Evolutionary conservation across 2,329 filamentous ascomycete species (phyloP).

Genomic region (Arthrobotrys conoides): DNA sequence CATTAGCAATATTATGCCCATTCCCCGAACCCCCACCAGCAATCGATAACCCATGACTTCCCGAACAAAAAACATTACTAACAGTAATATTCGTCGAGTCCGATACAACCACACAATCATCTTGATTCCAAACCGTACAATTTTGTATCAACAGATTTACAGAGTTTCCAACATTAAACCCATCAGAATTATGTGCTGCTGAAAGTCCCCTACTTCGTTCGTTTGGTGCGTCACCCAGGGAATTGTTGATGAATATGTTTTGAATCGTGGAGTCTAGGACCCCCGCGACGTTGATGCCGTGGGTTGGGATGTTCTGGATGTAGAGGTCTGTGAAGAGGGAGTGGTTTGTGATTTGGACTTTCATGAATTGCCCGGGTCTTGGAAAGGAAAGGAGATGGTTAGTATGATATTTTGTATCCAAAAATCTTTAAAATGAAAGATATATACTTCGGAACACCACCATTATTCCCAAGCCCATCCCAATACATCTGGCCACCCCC

Average conservation of each 20-base stretch:
- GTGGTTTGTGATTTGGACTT: slow-evolving; percentile 67
- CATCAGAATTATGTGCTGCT: slow-evolving; percentile 67
- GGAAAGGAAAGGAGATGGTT: neutral
- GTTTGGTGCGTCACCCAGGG: slow-evolving; percentile 66
- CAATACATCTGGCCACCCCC: slow-evolving; percentile 68
- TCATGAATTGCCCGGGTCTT: slow-evolving; percentile 67
- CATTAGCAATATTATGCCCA: slow-evolving; percentile 66
- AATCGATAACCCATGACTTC: slow-evolving; percentile 65
- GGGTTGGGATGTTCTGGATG: slow-evolving; percentile 68
- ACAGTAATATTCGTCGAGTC: slow-evolving; percentile 65
- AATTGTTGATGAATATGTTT: slow-evolving; percentile 67
- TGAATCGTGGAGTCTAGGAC: slow-evolving; percentile 65
- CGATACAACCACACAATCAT: slow-evolving; percentile 66
- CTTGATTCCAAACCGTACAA: slow-evolving; percentile 65
- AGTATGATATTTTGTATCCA: too few relatives aligned
- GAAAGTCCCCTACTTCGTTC: slow-evolving; percentile 65
- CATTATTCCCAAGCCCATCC: slow-evolving; percentile 70
- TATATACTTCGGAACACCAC: slow-evolving; percentile 65
- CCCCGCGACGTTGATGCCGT: slow-evolving; percentile 67
- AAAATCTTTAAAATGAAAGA: neutral
- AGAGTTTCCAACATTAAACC: slow-evolving; percentile 66
- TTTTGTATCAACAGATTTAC: slow-evolving; percentile 64
- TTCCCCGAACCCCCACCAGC: slow-evolving; percentile 66
- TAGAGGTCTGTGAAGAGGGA: slow-evolving; percentile 67
- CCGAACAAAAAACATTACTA: slow-evolving; percentile 64